Percentiles rank a stretch among this genome's conserved stretches.
Evolutionary conservation across 192 early-diverging fungal species (phyloP).

Genomic region (Oehlia diaphana): DNA sequence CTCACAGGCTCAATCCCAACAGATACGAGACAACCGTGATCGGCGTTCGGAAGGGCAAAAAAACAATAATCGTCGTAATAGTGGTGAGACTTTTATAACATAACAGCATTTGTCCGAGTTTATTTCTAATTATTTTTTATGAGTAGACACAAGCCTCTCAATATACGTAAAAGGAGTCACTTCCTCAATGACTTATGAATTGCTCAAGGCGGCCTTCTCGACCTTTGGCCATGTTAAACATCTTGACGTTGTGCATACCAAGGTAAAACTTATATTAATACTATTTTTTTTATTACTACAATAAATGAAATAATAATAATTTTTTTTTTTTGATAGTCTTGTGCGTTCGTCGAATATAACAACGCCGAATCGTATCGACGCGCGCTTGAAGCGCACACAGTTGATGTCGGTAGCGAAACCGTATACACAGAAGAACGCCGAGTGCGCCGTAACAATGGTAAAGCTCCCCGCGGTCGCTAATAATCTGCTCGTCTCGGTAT

Average conservation of each 20-base stretch:
- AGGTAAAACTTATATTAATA: conserved; percentile 36
- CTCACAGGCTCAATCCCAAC: background rate
- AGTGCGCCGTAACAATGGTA: background rate
- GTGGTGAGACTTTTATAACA: background rate
- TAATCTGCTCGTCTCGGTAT: background rate
- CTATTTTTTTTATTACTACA: background rate
- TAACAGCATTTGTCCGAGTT: background rate
- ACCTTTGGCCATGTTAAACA: conserved; percentile 58
- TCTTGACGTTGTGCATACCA: conserved; percentile 57
- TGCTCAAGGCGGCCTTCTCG: conserved; percentile 54
- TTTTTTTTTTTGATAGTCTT: background rate
- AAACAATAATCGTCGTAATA: background rate
- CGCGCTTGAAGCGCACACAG: background rate
- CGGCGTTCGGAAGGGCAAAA: background rate
- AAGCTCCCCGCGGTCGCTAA: background rate
- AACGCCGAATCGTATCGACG: background rate
- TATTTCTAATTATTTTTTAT: background rate
- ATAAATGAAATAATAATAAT: background rate
- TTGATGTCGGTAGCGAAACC: background rate
- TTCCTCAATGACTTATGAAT: conserved; percentile 47
- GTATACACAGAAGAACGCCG: background rate
- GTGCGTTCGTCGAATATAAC: conserved; percentile 1
- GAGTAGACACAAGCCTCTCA: conserved; percentile 35
- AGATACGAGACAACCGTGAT: background rate
- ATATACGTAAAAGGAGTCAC: conserved; percentile 63